Evolutionary conservation across 139 green algal genomes (phyloP), one percentile per base, ranked within the genome.

Genomic region (Auxenochlorella pyrenoidosa): DNA sequence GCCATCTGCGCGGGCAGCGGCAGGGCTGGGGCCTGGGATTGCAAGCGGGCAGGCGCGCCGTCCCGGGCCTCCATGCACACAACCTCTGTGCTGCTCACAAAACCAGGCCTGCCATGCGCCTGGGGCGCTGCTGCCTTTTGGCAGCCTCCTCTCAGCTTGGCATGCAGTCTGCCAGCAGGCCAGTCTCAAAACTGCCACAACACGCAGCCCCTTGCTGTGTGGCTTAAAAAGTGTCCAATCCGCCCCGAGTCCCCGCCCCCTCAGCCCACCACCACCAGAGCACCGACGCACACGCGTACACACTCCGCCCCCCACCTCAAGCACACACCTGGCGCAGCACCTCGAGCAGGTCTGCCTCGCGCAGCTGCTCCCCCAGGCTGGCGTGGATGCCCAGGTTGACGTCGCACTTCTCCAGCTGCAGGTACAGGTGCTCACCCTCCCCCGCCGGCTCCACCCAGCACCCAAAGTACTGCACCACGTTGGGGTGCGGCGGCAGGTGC

Each of bases 371-470:
- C 78, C 84, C 51, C 18, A 94, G 66, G 13, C 32, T 18, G 16
- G 70, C n/a, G 5, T 83, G 63, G 30, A 40, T 85, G 43, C 89
- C 78, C 80, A 92, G 77, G 78, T 68, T 90, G 41, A 83, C 80
- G 47, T 90, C 87, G 85, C 96, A 99, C 43, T 94, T 85, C 90
- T 99, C 97, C 88, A 98, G 87, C 92, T 98, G 95, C 38, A 99
- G 97, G 94, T 95, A 98, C 26, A 97, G 85, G 76, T 94, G 89
- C 77, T 96, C 91, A 40, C 91, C 92, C 32, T 87, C 86, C 30
- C 59, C 44, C 51, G 76, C 85, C 54, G 86, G 89, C 92, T 99
- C 97, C 15, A 91, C 91, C 96, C 96, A 99, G 51, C 91, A 85
- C 40, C 88, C 89, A 83, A 96, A 96, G 91, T 98, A 98, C 26